These are phyloP conservation scores for Teratosphaeria destructans DNA, from an alignment of 2,329 filamentous ascomycete genomes.

Conservation along the genomic window DNA sequence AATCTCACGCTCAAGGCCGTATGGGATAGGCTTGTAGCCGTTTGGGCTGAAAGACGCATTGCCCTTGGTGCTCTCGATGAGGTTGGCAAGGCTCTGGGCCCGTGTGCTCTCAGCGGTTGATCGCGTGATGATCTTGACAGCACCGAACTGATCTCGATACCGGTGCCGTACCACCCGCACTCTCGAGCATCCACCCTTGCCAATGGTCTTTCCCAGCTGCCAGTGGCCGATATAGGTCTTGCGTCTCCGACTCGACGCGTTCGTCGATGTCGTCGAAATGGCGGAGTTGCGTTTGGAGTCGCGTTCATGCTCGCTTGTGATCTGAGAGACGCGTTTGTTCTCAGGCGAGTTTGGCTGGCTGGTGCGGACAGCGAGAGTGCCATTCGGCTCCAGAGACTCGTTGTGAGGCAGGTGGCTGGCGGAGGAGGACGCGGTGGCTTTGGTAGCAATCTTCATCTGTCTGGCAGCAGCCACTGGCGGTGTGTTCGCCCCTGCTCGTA, in stretches of 20 bases:
- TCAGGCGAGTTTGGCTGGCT: conserved; percentile 29
- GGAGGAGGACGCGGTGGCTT: conserved; percentile 10
- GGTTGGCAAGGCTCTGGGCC: conserved; percentile 72
- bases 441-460: conserved; percentile 6
- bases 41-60: conserved; percentile 9
- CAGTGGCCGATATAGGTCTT: conserved; percentile 81
- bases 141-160: conserved; percentile 65
- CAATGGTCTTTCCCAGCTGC: conserved; percentile 81
- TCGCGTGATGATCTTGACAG: conserved; percentile 92
- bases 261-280: conserved; percentile 46
- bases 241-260: conserved; percentile 39
- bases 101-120: conserved; percentile 65
- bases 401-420: conserved; percentile 29
- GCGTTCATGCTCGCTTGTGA: conserved; percentile 34
- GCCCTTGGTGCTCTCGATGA: conserved; percentile 60
- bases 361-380: conserved; percentile 31
- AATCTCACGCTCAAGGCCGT: conserved; percentile 87
- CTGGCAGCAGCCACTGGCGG: conserved; percentile 12
- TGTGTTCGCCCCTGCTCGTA: conserved; percentile 21
- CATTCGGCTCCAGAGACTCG: conserved; percentile 35
- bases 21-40: conserved; percentile 42
- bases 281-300: conserved; percentile 43
- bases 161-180: conserved; percentile 78
- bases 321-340: conserved; percentile 45
- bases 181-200: conserved; percentile 78